Percentiles rank a stretch among this genome's conserved stretches.
Evolutionary conservation across 345 rosid genomes (phyloP).

Genomic region (Capsella bursapastoris): DNA sequence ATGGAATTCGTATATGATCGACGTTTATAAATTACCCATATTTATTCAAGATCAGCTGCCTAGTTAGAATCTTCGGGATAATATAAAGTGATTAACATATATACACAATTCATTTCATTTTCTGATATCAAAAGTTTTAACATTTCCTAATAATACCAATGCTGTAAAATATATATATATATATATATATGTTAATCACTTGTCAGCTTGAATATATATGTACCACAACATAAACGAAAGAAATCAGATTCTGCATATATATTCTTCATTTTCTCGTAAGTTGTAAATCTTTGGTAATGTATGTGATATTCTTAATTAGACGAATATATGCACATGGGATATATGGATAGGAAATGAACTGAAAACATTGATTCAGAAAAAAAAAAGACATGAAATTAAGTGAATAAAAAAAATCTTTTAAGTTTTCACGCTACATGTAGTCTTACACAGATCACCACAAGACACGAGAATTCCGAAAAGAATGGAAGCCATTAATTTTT

Average conservation of each 20-base stretch:
- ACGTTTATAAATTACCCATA: not conserved
- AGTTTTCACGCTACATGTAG: conserved; percentile 12
- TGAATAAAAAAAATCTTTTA: too few species aligned
- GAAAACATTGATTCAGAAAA: not conserved
- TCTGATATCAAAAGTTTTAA: not conserved
- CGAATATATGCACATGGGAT: conserved; percentile 36
- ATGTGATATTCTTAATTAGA: conserved; percentile 16
- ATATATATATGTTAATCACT: too few species aligned
- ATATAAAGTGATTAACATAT: not conserved
- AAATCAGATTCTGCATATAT: conserved; percentile 22
- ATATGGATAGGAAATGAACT: not conserved
- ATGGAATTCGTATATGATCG: not conserved
- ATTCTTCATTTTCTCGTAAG: not conserved
- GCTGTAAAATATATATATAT: not conserved
- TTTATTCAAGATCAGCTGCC: not conserved
- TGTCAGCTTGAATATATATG: too few species aligned
- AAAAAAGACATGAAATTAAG: not conserved
- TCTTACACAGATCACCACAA: not conserved
- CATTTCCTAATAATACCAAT: not conserved
- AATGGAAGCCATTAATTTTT: conserved; percentile 37
- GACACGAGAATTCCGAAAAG: conserved; percentile 32
- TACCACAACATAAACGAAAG: conserved; percentile 24
- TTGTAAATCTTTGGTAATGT: not conserved
- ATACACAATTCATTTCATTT: not conserved
- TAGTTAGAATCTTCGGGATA: not conserved